Conservation (phyloP, 2,329 filamentous ascomycete species). For the Monosporascus sp. region DNA sequence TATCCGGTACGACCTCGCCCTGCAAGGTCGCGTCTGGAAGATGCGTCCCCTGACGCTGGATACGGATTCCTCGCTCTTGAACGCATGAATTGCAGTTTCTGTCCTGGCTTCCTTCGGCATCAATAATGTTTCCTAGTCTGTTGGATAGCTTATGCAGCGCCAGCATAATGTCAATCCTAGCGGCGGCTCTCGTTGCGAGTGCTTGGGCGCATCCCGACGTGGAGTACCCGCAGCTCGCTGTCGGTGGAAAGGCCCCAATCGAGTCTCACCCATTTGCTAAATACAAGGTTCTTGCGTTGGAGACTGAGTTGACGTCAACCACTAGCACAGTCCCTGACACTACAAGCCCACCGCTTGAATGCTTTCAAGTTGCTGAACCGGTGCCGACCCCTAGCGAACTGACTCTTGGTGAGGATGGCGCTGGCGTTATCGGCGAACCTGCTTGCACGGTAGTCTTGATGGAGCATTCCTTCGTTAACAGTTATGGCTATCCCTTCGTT, state of each 20-base stretch:
- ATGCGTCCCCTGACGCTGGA: no score
- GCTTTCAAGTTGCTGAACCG: constrained; percentile 66
- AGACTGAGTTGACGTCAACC: constrained; percentile 2
- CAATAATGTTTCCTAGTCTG: background rate
- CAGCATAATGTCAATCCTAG: constrained; percentile 4
- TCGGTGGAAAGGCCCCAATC: constrained; percentile 1
- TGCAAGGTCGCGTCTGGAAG: no score
- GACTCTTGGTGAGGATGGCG: constrained; percentile 8
- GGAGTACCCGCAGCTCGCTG: constrained; percentile 5
- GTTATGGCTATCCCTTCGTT: constrained; percentile 69
- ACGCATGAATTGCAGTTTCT: no score
- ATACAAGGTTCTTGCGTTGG: constrained; percentile 11
- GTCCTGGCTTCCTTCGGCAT: no score
- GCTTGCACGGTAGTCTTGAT: constrained; percentile 57
- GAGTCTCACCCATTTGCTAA: constrained; percentile 18
- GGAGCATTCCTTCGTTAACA: constrained; percentile 64
- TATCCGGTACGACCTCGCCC: no score
- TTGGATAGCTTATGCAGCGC: constrained; percentile 2
- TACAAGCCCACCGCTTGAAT: constrained; percentile 41
- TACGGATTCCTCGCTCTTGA: no score
- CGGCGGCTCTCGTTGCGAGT: constrained; percentile 7
- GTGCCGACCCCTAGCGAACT: constrained; percentile 44
- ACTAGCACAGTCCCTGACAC: constrained; percentile 6
- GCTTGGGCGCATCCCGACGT: constrained; percentile 13
- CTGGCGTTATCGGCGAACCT: constrained; percentile 16